Base-by-base conservation (phyloP, 768 basidiomycete species). In the Erythrobasidium yunnanense region DNA sequence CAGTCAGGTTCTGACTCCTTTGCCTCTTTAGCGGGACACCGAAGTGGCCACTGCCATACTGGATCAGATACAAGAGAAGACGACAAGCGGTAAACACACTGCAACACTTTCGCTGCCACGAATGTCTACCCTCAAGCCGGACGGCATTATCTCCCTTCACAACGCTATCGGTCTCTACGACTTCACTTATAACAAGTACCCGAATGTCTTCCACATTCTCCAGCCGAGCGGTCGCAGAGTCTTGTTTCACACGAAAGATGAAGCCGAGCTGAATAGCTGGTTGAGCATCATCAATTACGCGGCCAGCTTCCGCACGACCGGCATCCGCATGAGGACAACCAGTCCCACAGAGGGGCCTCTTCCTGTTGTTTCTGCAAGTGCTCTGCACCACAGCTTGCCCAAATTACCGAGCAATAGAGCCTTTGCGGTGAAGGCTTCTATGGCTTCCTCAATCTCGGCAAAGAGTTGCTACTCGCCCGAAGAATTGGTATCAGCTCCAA, bases 221-320 rank as follows among this genome's bases (percentile, higher is more conserved):
- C 80, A 88, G 74, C 80, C 84, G 25, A 83, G 87, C 71, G 85
- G 88, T 11, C 86, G 88, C 0, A 87, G 90, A 70, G 83, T 86
- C 66, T 82, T 97, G 35, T 79, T 96, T 20, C 88, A 90, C 73
- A 81, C 87, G 4, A 73, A 79, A 13, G 80, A 82, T 71, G 84
- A 85, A 66, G 75, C 78, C 47, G 88, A 91, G 66, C 81, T 88
- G 78, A 86, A 91, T 71, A 83, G 85, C 69, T 99, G 95, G 95
- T 84, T 97, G 68, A 81, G 86, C 15, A 80, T 81, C 32, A 90
- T 97, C 73, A 99, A 99, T 77, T 97, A 95, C 74, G 90, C 90
- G 1, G 86, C 89, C 66, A 80, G 88, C 4, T 97, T 95, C 82
- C 90, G 86, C 77, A 84, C 88, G 1, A 81, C 84, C 17, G 86